phyloP scores from a whole-genome alignment of 495 filamentous ascomycete genomes.

The Penicillium riverlandense region DNA sequence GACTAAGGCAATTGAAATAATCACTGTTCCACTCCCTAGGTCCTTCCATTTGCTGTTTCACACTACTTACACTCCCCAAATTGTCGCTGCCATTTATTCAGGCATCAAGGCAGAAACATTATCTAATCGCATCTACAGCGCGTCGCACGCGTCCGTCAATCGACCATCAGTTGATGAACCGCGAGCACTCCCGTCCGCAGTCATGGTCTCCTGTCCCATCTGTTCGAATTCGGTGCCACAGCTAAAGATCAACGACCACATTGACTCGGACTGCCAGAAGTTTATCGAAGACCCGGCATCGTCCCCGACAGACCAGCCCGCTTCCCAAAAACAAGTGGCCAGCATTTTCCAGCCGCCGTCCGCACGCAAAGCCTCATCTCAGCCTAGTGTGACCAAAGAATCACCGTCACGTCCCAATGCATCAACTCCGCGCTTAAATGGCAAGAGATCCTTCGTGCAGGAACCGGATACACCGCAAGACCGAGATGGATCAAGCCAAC shows the following conservation, averaged over 20 bases:
- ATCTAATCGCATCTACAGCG: constrained; percentile 1
- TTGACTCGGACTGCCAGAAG: constrained; percentile 74
- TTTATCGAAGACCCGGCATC: constrained; percentile 43
- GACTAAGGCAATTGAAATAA: no score
- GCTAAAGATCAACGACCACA: constrained; percentile 78
- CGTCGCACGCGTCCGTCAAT: constrained; percentile 2
- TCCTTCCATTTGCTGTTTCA: no score
- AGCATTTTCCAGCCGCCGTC: constrained; percentile 75
- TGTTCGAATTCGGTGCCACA: constrained; percentile 72
- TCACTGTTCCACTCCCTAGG: no score
- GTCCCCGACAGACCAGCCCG: constrained; percentile 30
- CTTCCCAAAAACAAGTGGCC: constrained; percentile 49
- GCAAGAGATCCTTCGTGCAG: constrained; percentile 26
- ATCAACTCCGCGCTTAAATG: constrained; percentile 22
- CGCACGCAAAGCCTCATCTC: constrained; percentile 30
- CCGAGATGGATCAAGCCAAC: constrained; percentile 7
- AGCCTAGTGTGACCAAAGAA: constrained; percentile 16
- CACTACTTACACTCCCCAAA: no score
- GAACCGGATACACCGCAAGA: constrained; percentile 16
- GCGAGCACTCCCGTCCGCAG: not conserved
- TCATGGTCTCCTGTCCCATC: constrained; percentile 81
- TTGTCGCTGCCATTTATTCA: not conserved
- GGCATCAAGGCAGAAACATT: constrained; percentile 1
- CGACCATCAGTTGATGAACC: not conserved
- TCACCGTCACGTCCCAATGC: constrained; percentile 10